Base-by-base conservation (phyloP, 2,329 filamentous ascomycete genomes). In the Rugonectria rugulosa region DNA sequence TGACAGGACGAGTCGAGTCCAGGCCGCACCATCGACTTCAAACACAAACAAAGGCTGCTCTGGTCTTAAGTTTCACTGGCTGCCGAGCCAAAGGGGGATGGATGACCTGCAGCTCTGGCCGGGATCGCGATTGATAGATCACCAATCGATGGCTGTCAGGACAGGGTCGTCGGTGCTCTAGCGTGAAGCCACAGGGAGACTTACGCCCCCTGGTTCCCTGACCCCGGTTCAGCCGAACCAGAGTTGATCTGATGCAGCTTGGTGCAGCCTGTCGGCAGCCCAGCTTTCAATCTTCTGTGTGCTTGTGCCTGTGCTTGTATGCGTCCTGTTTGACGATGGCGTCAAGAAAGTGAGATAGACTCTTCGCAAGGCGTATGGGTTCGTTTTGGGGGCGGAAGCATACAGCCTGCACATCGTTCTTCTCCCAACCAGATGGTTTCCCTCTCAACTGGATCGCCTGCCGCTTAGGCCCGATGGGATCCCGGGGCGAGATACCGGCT, bases 61-160 rank as follows among this genome's bases (percentile, higher is more conserved):
- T 17, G 21, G 21, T 21, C 19, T 36, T 53, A 23, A 41, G 41
- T 21, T 45, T 40, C 23, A 38, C 40, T 45, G 52, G 51, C 29
- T 29, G 24, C 29, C 31, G 48, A 41, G 26, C 15, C n/a, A n/a
- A 11, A 32, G 26, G 38, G 48, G 26, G 45, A 45, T 38, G 45
- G 29, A 55, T 55, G 52, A 55, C 52, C 52, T 55, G 52, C 52
- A 55, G 52, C 40, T n/a, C 49, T 50, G 31, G 50, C 27, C 21
- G 36, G 50, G 43, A 47, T 53, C 42, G 50, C 44, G 32, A 49
- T 41, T 37, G 45, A 50, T 38, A 34, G 52, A 45, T 48, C 44
- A 54, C 44, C 51, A 54, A 54, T 54, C 37, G 52, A 55, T 37
- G 32, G 23, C 34, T 38, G 17, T 41, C 45, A 27, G 17, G 45